Percentiles rank a stretch among this genome's conserved stretches.
Conservation (phyloP, 768 basidiomycete species). For the Mycena olivaceomarginata region DNA sequence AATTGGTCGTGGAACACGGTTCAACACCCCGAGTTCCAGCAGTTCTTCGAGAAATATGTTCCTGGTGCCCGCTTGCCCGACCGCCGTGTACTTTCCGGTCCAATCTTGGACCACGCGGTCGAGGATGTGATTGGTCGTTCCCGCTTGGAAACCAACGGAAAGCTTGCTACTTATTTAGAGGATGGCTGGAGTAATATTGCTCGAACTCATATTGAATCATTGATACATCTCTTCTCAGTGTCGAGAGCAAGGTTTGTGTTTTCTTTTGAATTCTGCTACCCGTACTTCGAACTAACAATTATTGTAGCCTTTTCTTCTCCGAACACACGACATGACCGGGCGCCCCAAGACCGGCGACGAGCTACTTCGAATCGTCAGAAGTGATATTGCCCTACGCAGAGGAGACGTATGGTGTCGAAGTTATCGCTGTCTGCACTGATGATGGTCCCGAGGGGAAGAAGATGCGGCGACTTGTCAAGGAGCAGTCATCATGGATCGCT, state of each 20-base stretch:
- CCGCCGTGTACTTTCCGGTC: not conserved
- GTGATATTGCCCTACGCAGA: not conserved
- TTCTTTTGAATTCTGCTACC: not conserved
- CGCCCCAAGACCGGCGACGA: not conserved
- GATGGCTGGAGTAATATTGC: not conserved
- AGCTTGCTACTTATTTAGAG: not conserved
- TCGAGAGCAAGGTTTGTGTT: not conserved
- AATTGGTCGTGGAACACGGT: slow-evolving; percentile 10
- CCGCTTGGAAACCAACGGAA: not conserved
- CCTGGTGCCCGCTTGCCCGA: not conserved
- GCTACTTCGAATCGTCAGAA: not conserved
- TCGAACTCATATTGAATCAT: not conserved
- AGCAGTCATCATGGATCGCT: not conserved
- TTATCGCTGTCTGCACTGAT: slow-evolving; percentile 1
- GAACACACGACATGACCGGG: not conserved
- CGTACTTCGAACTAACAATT: not conserved
- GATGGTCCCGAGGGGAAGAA: slow-evolving; percentile 34
- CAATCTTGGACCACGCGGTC: not conserved
- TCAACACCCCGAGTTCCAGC: not conserved
- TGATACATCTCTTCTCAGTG: not conserved
- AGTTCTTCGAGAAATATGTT: not conserved
- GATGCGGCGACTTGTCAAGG: slow-evolving; percentile 41
- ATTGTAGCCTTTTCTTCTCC: not conserved
- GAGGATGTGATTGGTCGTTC: not conserved
- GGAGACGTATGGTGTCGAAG: not conserved